Conservation (phyloP, 192 early-diverging fungal species). For the Backusella tuberculispora region DNA sequence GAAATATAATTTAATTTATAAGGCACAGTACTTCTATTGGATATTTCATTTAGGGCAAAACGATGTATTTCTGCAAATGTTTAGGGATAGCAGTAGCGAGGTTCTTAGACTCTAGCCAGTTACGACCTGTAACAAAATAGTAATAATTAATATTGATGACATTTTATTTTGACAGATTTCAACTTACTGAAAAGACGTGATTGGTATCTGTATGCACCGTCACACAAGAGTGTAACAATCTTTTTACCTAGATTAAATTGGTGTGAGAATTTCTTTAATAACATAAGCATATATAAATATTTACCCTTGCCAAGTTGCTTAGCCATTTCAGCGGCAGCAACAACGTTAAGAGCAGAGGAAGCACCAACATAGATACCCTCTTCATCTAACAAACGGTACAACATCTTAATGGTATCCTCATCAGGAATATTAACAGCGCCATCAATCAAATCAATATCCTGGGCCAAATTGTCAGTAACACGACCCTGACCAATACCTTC, state of each 20-base stretch:
- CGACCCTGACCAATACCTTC: constrained; percentile 96
- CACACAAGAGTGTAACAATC: constrained; percentile 87
- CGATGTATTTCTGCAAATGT: constrained; percentile 87
- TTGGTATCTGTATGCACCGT: constrained; percentile 89
- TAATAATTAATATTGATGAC: not conserved
- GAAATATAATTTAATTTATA: no score
- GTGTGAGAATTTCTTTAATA: constrained; percentile 9
- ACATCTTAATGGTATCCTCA: constrained; percentile 80
- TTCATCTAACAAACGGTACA: constrained; percentile 89
- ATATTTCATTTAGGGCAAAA: constrained; percentile 49
- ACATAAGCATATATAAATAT: not conserved
- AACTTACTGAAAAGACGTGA: constrained; percentile 77
- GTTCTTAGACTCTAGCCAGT: constrained; percentile 89
- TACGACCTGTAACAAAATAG: constrained; percentile 45
- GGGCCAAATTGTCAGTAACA: constrained; percentile 87
- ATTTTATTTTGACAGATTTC: not conserved
- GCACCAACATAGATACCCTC: constrained; percentile 95
- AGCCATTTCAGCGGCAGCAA: constrained; percentile 90
- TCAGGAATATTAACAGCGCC: constrained; percentile 85
- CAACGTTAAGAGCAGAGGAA: constrained; percentile 90
- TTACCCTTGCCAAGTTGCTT: constrained; percentile 78
- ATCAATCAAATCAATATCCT: constrained; percentile 80
- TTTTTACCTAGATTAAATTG: constrained; percentile 49
- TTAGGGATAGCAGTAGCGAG: constrained; percentile 78
- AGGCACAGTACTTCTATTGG: no score